These are phyloP conservation scores for Talaromyces sp. DNA, from an alignment of 2,329 filamentous ascomycete species.

Conservation along the genomic window DNA sequence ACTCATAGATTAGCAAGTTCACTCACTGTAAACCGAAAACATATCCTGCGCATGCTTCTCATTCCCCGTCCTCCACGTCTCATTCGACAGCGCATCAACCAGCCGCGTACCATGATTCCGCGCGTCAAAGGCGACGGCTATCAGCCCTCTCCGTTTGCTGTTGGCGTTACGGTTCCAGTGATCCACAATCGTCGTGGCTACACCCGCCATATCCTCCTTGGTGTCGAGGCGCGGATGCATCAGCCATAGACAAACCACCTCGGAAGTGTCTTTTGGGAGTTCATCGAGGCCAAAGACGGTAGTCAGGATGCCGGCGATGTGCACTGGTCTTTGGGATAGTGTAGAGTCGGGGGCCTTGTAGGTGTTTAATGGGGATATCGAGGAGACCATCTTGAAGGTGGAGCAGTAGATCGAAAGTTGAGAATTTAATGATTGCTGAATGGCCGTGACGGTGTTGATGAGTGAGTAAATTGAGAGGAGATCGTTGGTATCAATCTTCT, in stretches of 20 bases:
- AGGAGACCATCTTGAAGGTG: conserved; percentile 3
- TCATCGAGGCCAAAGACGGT: conserved; percentile 78
- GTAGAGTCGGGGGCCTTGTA: conserved; percentile 12
- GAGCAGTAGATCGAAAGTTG: neutral
- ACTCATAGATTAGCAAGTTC: neutral
- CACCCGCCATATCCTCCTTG: conserved; percentile 66
- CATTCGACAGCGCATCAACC: conserved; percentile 63
- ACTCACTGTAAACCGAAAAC: conserved; percentile 67
- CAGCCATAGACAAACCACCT: conserved; percentile 80
- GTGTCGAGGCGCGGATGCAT: conserved; percentile 71
- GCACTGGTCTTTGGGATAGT: conserved; percentile 60
- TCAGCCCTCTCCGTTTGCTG: conserved; percentile 36
- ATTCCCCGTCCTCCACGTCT: conserved; percentile 75
- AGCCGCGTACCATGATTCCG: conserved; percentile 44
- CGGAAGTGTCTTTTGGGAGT: conserved; percentile 49
- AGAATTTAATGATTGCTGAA: neutral
- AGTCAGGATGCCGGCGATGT: conserved; percentile 71
- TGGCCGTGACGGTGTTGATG: no score
- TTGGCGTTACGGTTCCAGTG: conserved; percentile 53
- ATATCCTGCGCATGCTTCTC: conserved; percentile 82
- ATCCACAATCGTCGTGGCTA: conserved; percentile 63
- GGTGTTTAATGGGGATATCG: conserved; percentile 10
- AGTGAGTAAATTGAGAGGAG: neutral
- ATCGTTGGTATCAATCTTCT: neutral
- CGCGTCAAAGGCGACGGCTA: conserved; percentile 7